phyloP scores from a whole-genome alignment of 1,284 basidiomycete species.

The Cutaneotrichosporon daszewskae region DNA sequence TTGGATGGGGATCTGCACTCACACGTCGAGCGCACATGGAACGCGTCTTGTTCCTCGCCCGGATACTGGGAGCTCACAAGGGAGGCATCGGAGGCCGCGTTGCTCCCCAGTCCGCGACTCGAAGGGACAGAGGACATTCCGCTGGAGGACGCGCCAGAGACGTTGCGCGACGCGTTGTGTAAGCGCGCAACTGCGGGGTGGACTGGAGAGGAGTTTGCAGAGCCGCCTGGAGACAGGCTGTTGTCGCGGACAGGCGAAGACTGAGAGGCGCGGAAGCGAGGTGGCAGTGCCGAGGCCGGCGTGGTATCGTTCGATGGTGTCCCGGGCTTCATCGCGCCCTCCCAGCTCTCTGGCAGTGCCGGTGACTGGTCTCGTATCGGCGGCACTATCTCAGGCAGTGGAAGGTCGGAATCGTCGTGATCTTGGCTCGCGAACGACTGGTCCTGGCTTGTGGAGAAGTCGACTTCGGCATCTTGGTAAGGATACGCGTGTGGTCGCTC shows the following conservation, averaged over 20 bases:
- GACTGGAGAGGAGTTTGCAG: slow-evolving; percentile 5
- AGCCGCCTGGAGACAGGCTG: slow-evolving; percentile 2
- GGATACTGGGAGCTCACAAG: slow-evolving; percentile 34
- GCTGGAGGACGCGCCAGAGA: neutral
- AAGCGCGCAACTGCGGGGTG: slow-evolving; percentile 13
- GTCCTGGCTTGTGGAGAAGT: too few relatives aligned
- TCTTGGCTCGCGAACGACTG: too few relatives aligned
- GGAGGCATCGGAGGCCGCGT: slow-evolving; percentile 4
- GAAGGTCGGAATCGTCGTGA: too few relatives aligned
- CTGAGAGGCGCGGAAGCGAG: neutral
- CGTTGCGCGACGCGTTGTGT: slow-evolving; percentile 1
- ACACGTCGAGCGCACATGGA: slow-evolving; percentile 77
- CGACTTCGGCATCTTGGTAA: too few relatives aligned
- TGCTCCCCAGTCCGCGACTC: neutral
- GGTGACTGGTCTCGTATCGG: too few relatives aligned
- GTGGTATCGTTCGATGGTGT: too few relatives aligned
- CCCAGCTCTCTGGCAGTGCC: too few relatives aligned
- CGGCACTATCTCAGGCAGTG: too few relatives aligned
- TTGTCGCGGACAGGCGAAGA: neutral
- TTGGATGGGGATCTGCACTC: slow-evolving; percentile 3
- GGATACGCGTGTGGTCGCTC: too few relatives aligned
- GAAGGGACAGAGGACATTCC: too few relatives aligned
- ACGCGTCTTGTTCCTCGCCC: slow-evolving; percentile 72
- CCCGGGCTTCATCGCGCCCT: too few relatives aligned
- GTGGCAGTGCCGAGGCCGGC: neutral